Evolutionary conservation across 768 basidiomycete genomes (phyloP).

Genomic region (Phanerochaete carnosa): DNA sequence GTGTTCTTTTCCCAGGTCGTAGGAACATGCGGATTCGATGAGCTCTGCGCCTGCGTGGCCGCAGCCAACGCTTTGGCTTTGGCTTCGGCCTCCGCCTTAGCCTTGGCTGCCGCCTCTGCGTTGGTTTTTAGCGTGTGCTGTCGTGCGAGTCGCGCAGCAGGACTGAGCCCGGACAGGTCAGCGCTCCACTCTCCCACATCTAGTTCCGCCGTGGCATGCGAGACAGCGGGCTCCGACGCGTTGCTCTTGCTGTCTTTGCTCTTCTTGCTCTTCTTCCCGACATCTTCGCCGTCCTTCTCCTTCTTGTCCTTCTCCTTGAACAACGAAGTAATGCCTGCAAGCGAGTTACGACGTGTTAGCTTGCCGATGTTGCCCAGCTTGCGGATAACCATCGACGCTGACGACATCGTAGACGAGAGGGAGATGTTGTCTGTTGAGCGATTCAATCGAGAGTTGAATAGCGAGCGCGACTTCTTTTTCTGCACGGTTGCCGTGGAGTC

Average conservation of each 20-base stretch:
- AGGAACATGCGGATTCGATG: conserved; percentile 31
- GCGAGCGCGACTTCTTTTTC: conserved; percentile 71
- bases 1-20: conserved; percentile 86
- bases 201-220: conserved; percentile 81
- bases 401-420: conserved; percentile 89
- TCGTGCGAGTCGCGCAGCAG: conserved; percentile 84
- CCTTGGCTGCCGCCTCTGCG: conserved; percentile 70
- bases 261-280: conserved; percentile 47
- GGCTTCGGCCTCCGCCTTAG: conserved; percentile 55
- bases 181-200: conserved; percentile 71
- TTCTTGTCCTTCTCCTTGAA: conserved; percentile 81
- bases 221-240: conserved; percentile 65
- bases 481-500: conserved; percentile 31
- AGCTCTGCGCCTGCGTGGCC: conserved; percentile 30
- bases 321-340: conserved; percentile 87
- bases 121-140: conserved; percentile 91
- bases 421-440: conserved; percentile 94
- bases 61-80: conserved; percentile 40
- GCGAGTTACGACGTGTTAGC: conserved; percentile 81
- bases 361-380: conserved; percentile 92
- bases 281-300: conserved; percentile 32
- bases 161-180: conserved; percentile 73
- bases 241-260: conserved; percentile 58
- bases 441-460: conserved; percentile 89
- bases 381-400: conserved; percentile 93